phyloP scores from a whole-genome alignment of 2,329 filamentous ascomycete species.

The Monilinia polystroma region DNA sequence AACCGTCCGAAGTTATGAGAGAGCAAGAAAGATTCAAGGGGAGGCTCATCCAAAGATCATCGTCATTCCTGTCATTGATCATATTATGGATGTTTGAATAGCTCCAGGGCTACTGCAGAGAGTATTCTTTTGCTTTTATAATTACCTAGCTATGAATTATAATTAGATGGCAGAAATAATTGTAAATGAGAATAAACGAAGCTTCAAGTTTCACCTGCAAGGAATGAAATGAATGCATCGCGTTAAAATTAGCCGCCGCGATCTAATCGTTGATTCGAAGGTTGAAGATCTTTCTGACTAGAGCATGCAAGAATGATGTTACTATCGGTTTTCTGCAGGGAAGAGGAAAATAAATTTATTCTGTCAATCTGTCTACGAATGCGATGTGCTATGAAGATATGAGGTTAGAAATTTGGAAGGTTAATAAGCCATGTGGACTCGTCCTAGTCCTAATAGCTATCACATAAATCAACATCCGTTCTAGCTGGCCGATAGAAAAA shows the following conservation, averaged over 20 bases:
- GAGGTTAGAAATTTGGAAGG: no score
- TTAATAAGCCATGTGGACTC: neutral
- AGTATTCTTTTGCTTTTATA: no score
- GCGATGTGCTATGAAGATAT: no score
- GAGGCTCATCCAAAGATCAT: no score
- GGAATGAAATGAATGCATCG: constrained; percentile 2
- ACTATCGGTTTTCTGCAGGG: neutral
- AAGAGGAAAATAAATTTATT: neutral
- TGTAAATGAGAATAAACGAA: no score
- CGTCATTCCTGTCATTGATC: neutral
- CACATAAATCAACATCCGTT: constrained; percentile 1
- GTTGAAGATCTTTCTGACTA: constrained; percentile 9
- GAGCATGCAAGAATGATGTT: constrained; percentile 7
- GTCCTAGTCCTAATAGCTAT: neutral
- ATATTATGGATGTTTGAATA: no score
- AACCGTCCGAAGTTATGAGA: neutral
- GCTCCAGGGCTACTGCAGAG: no score
- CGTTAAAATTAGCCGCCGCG: constrained; percentile 21
- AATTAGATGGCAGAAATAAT: no score
- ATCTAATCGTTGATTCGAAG: constrained; percentile 6
- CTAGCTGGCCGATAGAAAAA: constrained; percentile 5
- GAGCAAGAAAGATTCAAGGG: neutral
- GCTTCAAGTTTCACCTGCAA: no score
- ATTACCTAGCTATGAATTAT: no score
- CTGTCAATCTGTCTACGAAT: no score